Evolutionary conservation across 768 basidiomycete genomes (phyloP), one percentile per base, ranked within the genome.

Genomic region (Xanthoconium stramineum): DNA sequence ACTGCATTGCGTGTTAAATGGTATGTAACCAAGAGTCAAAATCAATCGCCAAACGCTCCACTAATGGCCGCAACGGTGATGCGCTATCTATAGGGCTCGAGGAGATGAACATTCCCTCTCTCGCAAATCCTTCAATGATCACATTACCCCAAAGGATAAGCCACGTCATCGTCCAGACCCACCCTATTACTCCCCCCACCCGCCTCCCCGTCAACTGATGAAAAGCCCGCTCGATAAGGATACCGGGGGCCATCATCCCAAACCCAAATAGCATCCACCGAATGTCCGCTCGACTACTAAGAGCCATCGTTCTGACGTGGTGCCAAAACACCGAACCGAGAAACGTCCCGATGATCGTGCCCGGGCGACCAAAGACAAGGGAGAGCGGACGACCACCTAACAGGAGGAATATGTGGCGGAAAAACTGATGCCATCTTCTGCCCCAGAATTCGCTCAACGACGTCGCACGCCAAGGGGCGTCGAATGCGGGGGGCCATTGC

Each of bases 91-190:
- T 1, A 12, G 12, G 12, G 33, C 33, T 12, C 33, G 33, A 35
- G 33, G 9, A 35, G 33, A 8, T 12, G 12, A 35, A 12, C 33
- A 35, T 35, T 8, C 33, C 33, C 5, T 8, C 33, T 12, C 33
- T 35, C 33, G 33, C 33, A 12, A 35, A 35, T 6, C 33, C 33
- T 12, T 35, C 33, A 12, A 35, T 12, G 33, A 35, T 54, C 53
- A 47, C 11, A 8, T 17, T 40, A 12, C 46, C 53, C 45, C 53
- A 47, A 10, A 40, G 3, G 3, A 47, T 14, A 8, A 54, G 33
- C 53, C 53, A 54, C 3, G 15, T 1, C 46, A 54, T 47, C 46
- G 46, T 47, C 53, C 53, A 54, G 5, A 40, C 30, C 53, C 53
- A 47, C 20, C 53, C 53, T 1, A 9, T 15, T 1, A 40, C 10